Evolutionary conservation across 805 yeast species (phyloP).

Genomic region (Candida chilensis): DNA sequence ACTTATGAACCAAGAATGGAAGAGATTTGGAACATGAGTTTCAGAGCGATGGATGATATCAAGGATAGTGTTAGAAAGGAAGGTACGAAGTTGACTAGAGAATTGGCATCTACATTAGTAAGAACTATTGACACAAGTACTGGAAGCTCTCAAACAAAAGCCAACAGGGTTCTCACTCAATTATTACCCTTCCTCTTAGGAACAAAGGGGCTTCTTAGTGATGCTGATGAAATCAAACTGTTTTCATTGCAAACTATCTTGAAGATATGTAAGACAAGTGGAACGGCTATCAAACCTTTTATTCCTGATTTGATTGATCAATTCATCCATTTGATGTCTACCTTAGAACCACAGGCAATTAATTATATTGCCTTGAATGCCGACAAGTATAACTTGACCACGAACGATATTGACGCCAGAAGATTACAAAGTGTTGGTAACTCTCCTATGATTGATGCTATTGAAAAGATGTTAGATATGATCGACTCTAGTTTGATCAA

Average conservation of each 20-base stretch:
- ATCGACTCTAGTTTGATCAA: conserved; percentile 43
- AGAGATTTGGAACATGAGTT: conserved; percentile 80
- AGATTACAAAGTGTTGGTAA: conserved; percentile 64
- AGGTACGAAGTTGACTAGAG: conserved; percentile 60
- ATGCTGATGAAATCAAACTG: conserved; percentile 73
- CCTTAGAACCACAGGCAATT: conserved; percentile 84
- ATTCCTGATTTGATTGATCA: conserved; percentile 63
- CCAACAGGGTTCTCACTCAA: conserved; percentile 38
- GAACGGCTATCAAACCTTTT: conserved; percentile 52
- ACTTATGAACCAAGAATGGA: conserved; percentile 44
- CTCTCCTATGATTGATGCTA: conserved; percentile 85
- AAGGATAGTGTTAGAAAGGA: conserved; percentile 87
- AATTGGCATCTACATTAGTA: conserved; percentile 54
- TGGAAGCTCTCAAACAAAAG: conserved; percentile 27
- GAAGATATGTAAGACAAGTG: conserved; percentile 57
- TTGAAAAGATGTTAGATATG: conserved; percentile 59
- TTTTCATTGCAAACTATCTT: conserved; percentile 74
- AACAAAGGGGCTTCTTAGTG: conserved; percentile 68
- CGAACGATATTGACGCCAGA: conserved; percentile 67
- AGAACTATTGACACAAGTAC: conserved; percentile 40
- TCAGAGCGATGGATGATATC: conserved; percentile 87
- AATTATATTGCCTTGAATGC: conserved; percentile 86
- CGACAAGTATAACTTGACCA: conserved; percentile 69
- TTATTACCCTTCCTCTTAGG: conserved; percentile 79
- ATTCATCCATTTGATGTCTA: conserved; percentile 65